Evolutionary conservation across 2,329 filamentous ascomycete species (phyloP).

Genomic region (Aspergillus puulaauensis): DNA sequence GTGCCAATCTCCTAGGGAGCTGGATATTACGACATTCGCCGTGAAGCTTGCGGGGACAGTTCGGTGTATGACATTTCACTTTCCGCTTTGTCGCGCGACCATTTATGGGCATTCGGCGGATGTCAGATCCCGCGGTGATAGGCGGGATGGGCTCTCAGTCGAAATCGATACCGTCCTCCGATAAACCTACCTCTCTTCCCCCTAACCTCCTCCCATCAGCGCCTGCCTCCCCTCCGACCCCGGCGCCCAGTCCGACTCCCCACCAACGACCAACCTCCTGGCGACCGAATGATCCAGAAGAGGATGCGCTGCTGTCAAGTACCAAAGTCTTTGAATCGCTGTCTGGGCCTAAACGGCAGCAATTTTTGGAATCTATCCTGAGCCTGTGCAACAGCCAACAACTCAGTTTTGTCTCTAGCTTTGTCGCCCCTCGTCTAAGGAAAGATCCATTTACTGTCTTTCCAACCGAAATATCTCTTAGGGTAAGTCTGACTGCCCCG

Average conservation of each 20-base stretch:
- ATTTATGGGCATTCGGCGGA: slow-evolving; percentile 25
- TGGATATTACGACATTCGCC: slow-evolving; percentile 14
- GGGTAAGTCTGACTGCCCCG: slow-evolving; percentile 56
- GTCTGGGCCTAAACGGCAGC: slow-evolving; percentile 72
- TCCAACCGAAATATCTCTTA: slow-evolving; percentile 87
- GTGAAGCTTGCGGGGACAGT: slow-evolving; percentile 16
- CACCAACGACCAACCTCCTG: slow-evolving; percentile 57
- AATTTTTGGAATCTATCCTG: slow-evolving; percentile 81
- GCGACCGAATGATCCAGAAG: slow-evolving; percentile 57
- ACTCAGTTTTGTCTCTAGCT: slow-evolving; percentile 92
- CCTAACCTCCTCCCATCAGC: slow-evolving; percentile 64
- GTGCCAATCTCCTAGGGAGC: slow-evolving; percentile 1
- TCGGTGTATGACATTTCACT: slow-evolving; percentile 16
- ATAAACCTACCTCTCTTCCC: slow-evolving; percentile 53
- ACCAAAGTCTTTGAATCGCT: slow-evolving; percentile 77
- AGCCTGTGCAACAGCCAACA: slow-evolving; percentile 95
- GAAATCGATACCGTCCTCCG: slow-evolving; percentile 49
- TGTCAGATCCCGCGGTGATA: slow-evolving; percentile 27
- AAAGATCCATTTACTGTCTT: slow-evolving; percentile 93
- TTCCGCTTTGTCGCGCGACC: slow-evolving; percentile 18
- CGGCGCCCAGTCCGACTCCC: slow-evolving; percentile 65
- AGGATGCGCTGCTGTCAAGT: slow-evolving; percentile 79
- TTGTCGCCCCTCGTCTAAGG: slow-evolving; percentile 89
- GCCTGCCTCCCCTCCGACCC: slow-evolving; percentile 66
- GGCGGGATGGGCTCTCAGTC: slow-evolving; percentile 34